Base-by-base conservation (phyloP, 2,329 filamentous ascomycete species). In the Xylariales sp. region DNA sequence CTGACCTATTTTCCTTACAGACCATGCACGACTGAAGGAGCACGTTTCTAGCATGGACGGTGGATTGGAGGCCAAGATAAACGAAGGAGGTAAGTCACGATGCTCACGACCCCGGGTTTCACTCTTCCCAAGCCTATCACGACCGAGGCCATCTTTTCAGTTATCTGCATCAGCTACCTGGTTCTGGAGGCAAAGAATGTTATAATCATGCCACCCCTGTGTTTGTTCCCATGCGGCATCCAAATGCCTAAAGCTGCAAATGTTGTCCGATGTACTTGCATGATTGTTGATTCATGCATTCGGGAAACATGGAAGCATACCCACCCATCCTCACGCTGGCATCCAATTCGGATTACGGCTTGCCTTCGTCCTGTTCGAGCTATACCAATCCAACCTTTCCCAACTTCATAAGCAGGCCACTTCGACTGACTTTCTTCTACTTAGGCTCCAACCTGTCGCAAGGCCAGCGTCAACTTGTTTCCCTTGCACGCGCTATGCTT, bases 1-100 rank as follows among this genome's bases (percentile, higher is more conserved):
- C 66, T 74, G 66, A 68, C 63, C 50, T 52, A 43, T 37, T 40
- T 38, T 46, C 45, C 49, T 41, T 44, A 53, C 53, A 87, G 90
- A 96, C 60, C 91, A 97, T 65, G 93, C 93, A 42, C 83, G 91
- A 54, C 72, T 98, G 40, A 95, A 93, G 62, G 89, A 95, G 44
- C 87, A 97, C 64, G 78, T 98, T 44, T 69, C 83, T 3, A 78
- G 72, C 47, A 94, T 98, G 89, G 78, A 84, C 30, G 90, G 90
- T 46, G 87, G 89, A 50, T 76, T 98, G 14, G 93, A 97, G 64
- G 88, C 91, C 34, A 84, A 78, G 58, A 83, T 98, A 46, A 76
- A 95, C 53, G 94, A 98, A 85, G 93, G 86, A 74, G 93, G 88
- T 90, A 68, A 72, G 85, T 75, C n/a, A n/a, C n/a, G n/a, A n/a